phyloP scores from a whole-genome alignment of 805 yeast species.

The Saccharomycopsis oosterbeekiorum region DNA sequence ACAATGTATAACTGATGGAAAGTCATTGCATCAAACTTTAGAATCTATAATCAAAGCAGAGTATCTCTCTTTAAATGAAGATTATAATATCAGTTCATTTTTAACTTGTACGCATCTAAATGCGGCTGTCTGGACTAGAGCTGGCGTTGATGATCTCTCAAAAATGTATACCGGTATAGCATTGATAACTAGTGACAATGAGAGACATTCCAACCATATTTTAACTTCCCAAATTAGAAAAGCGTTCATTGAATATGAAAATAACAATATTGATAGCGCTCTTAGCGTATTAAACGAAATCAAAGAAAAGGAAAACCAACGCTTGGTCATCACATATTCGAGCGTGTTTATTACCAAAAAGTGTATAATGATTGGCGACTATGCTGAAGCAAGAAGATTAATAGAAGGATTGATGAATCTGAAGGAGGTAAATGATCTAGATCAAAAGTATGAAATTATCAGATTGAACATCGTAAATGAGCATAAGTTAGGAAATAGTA shows the following conservation, averaged over 20 bases:
- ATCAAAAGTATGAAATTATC: constrained; percentile 24
- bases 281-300: constrained; percentile 26
- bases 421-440: constrained; percentile 23
- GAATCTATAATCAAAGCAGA: constrained; percentile 51
- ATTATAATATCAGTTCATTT: constrained; percentile 31
- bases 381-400: constrained; percentile 21
- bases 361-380: constrained; percentile 24
- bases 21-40: constrained; percentile 33
- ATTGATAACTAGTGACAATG: constrained; percentile 28
- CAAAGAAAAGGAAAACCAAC: constrained; percentile 21
- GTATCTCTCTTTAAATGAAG: constrained; percentile 41
- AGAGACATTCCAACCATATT: constrained; percentile 23
- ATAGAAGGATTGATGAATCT: constrained; percentile 16
- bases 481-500: constrained; percentile 21
- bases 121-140: constrained; percentile 41
- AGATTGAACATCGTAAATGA: constrained; percentile 23
- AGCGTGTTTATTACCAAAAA: constrained; percentile 30
- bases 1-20: constrained; percentile 44
- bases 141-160: constrained; percentile 40
- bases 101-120: constrained; percentile 37
- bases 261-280: constrained; percentile 34
- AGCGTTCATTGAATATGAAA: constrained; percentile 28
- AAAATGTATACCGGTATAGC: constrained; percentile 40
- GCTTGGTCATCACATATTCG: constrained; percentile 11
- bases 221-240: constrained; percentile 35